phyloP scores from a whole-genome alignment of 2,329 filamentous ascomycete genomes.

The Elsinoe arachidis region DNA sequence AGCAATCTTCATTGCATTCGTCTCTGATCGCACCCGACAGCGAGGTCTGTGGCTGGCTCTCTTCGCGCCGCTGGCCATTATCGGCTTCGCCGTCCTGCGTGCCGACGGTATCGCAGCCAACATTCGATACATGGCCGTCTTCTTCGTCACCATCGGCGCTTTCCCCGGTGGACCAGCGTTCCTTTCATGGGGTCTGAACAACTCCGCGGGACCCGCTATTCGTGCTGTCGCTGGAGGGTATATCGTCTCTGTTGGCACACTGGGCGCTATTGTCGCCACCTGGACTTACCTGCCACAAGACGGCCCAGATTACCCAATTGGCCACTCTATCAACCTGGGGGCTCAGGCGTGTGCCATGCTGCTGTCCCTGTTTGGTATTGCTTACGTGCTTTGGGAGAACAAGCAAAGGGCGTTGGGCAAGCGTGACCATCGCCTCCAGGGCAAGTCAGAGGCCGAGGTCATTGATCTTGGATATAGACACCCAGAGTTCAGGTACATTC shows the following conservation, averaged over 20 bases:
- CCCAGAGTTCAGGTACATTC: slow-evolving; percentile 49
- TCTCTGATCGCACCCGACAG: slow-evolving; percentile 19
- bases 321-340: slow-evolving; percentile 49
- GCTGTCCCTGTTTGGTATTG: slow-evolving; percentile 41
- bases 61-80: slow-evolving; percentile 15
- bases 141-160: slow-evolving; percentile 36
- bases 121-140: slow-evolving; percentile 30
- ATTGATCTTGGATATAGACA: slow-evolving; percentile 45
- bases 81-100: slow-evolving; percentile 30
- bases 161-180: slow-evolving; percentile 53
- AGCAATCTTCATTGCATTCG: slow-evolving; percentile 22
- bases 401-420: slow-evolving; percentile 39
- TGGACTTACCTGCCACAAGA: slow-evolving; percentile 47
- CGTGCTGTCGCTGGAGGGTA: slow-evolving; percentile 49
- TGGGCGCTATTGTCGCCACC: slow-evolving; percentile 50
- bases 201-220: slow-evolving; percentile 44
- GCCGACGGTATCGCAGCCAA: slow-evolving; percentile 18
- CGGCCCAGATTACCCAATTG: slow-evolving; percentile 40
- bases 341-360: slow-evolving; percentile 40
- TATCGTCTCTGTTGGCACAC: slow-evolving; percentile 47
- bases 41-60: slow-evolving; percentile 15
- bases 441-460: slow-evolving; percentile 40
- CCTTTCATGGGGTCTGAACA: slow-evolving; percentile 52
- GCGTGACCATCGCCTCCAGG: slow-evolving; percentile 42
- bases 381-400: slow-evolving; percentile 49